Conservation (phyloP, 768 basidiomycete species). For the Tulasnella sp. region DNA sequence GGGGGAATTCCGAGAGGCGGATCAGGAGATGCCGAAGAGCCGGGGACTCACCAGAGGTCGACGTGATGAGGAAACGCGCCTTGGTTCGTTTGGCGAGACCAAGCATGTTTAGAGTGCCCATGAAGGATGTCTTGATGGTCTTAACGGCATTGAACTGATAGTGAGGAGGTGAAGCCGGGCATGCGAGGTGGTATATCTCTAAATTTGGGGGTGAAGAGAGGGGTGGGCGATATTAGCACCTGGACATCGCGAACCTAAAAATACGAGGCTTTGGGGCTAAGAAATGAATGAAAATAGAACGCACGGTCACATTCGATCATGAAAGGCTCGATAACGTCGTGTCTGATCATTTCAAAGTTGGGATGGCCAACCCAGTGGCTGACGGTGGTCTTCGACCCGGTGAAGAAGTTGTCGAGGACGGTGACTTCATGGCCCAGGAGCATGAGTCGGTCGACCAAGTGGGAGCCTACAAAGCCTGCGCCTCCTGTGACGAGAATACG, state of each 20-base stretch:
- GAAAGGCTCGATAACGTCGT: conserved; percentile 95
- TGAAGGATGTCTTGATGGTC: conserved; percentile 96
- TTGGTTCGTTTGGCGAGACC: conserved; percentile 95
- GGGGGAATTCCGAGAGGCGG: not conserved
- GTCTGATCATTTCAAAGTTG: conserved; percentile 96
- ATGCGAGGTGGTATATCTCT: conserved; percentile 99
- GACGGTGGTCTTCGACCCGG: conserved; percentile 93
- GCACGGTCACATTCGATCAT: conserved; percentile 97
- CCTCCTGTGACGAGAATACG: conserved; percentile 93
- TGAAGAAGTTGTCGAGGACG: conserved; percentile 98
- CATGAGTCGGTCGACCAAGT: conserved; percentile 96
- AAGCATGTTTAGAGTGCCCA: conserved; percentile 98
- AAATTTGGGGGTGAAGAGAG: not conserved
- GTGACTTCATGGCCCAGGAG: conserved; percentile 95
- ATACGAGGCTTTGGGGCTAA: not conserved
- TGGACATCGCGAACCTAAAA: not conserved
- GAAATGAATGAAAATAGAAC: not conserved
- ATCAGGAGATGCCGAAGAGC: not conserved
- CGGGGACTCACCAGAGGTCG: conserved; percentile 66
- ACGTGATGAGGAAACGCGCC: conserved; percentile 90
- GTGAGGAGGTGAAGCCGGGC: conserved; percentile 93
- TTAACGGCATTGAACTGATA: conserved; percentile 98
- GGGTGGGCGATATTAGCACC: not conserved
- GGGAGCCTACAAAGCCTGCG: conserved; percentile 98
- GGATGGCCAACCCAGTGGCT: conserved; percentile 96